These are phyloP conservation scores for Candida stauntonica DNA, from an alignment of 805 yeast genomes.

Conservation along the genomic window DNA sequence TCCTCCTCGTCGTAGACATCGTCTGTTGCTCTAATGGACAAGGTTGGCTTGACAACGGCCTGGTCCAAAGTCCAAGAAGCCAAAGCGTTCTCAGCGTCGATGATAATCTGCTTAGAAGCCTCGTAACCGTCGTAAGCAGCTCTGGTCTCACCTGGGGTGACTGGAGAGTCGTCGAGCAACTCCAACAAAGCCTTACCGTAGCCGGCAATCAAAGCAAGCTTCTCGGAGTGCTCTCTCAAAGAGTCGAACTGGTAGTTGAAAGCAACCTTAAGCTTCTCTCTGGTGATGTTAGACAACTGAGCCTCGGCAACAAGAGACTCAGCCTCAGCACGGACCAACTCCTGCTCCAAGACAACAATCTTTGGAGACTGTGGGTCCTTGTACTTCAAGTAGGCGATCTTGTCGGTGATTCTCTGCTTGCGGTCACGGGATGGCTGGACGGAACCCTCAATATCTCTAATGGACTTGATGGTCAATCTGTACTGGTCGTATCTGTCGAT, in stretches of 20 bases:
- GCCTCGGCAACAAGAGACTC: slow-evolving; percentile 91
- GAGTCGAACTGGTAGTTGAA: slow-evolving; percentile 84
- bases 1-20: slow-evolving; percentile 49
- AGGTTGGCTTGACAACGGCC: slow-evolving; percentile 79
- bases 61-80: slow-evolving; percentile 81
- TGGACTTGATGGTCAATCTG: slow-evolving; percentile 74
- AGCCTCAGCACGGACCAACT: slow-evolving; percentile 87
- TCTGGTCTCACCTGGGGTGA: slow-evolving; percentile 90
- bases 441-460: slow-evolving; percentile 81
- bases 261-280: slow-evolving; percentile 83
- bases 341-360: slow-evolving; percentile 79
- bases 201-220: slow-evolving; percentile 81
- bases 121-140: slow-evolving; percentile 87
- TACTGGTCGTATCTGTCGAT: slow-evolving; percentile 84
- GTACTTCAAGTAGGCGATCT: slow-evolving; percentile 78
- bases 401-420: slow-evolving; percentile 79
- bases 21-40: slow-evolving; percentile 58
- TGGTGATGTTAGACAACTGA: slow-evolving; percentile 81
- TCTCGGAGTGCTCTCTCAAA: slow-evolving; percentile 79
- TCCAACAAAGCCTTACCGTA: slow-evolving; percentile 85
- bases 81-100: slow-evolving; percentile 80
- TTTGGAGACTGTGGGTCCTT: slow-evolving; percentile 81
- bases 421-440: slow-evolving; percentile 88
- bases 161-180: slow-evolving; percentile 78
- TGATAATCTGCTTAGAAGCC: slow-evolving; percentile 81